Evolutionary conservation across 257 asterid species (phyloP), one percentile per base, ranked within the genome.

Genomic region (Handroanthus guayacan): DNA sequence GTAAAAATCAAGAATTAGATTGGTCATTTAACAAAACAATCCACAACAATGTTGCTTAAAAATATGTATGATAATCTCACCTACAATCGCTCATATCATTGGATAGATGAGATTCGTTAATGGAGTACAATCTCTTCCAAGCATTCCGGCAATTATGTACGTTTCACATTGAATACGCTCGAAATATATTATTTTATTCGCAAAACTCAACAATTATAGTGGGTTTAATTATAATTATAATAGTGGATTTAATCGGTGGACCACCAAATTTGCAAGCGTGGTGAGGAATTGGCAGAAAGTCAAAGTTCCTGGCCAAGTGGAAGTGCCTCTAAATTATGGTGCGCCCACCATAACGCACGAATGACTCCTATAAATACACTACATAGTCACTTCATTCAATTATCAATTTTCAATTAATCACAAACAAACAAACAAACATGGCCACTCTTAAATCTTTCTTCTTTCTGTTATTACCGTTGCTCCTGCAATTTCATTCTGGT

Each of bases 401-500:
- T 25, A 1, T 25, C 31, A 25, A 25, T 25, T 25, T 25, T 25
- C 31, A 25, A 25, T 3, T 3, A 6, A 2, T 12, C 56, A 36
- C 48, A 50, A 58, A 9, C 20, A 31, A 43, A 9, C 20, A 31
- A 43, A 67, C 6, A 76, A 69, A 69, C 7, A 86, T 87, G 91
- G 80, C 81, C 81, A 71, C 66, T 48, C 72, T 58, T 45, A 78
- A 47, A 11, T 47, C 72, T 67, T 61, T 79, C 87, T 11, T 75
- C 64, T 48, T 80, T 80, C 82, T 88, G 76, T 75, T 85, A 54
- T 70, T 87, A 65, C 75, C 76, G 67, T 84, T 87, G 63, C 87
- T 90, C 81, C 72, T 78, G 43, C 90, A 79, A 12, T 88, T 83
- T 34, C 47, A 62, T 77, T 83, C 75, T 5, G 92, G 93, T 88